Base-by-base conservation (phyloP, 2,329 filamentous ascomycete genomes). In the Ceratocystis ficicola region DNA sequence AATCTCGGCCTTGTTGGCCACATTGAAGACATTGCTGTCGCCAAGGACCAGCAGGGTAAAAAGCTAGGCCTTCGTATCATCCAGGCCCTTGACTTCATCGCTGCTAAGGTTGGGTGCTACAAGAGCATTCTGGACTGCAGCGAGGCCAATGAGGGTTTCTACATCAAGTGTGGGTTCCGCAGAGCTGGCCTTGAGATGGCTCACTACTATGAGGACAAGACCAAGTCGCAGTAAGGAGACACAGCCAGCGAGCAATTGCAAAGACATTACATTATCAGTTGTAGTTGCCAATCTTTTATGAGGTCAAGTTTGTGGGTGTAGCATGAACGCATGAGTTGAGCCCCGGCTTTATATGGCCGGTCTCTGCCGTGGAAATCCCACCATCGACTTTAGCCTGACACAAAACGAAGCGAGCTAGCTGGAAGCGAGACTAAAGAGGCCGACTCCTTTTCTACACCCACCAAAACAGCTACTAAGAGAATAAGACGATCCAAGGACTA, bases 51-150 rank as follows among this genome's bases (percentile, higher is more conserved):
- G 78, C 94, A 97, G 77, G 94, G 94, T 71, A 96, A 97, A 84
- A 96, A 96, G 78, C 81, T 97, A 55, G 94, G 94, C 3, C 79
- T 96, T 73, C 84, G 90, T 70, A 87, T 97, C 70, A 97, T 97
- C 72, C 90, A 97, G 78, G 91, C 93, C 6, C 82, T 99, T 73
- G 92, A 97, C 76, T 88, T 82, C 74, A 86, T 97, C 68, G 91
- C 92, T 65, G 85, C 90, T 74, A 84, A 90, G 74, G 86, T 94
- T 67, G 94, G 93, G 65, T 97, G 93, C 77, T 97, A 97, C 78
- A 97, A 94, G 87, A 91, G 86, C 70, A 97, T 99, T 71, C 83
- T 97, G 70, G 93, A 97, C 76, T 99, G 94, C 80, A 95, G 89
- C 70, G 93, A 96, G 76, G 85, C 88, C 71, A 99, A 97, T 75